A percentile compares a stretch with the other conserved stretches of the same genome.
Conservation (phyloP, 768 basidiomycete genomes). For the Dictyophora rubrovolvata region DNA sequence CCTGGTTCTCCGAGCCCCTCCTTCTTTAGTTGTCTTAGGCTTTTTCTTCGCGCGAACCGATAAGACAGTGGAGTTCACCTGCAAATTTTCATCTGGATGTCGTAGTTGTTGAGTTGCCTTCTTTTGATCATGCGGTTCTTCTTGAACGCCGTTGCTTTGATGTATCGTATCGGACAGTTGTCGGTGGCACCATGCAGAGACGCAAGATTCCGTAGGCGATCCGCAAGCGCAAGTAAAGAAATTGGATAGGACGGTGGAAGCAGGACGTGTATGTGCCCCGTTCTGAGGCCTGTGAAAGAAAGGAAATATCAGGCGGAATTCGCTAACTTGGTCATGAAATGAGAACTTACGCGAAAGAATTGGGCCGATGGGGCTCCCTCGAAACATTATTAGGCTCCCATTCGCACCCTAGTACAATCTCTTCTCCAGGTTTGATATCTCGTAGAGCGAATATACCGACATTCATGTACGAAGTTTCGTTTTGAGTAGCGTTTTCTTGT, state of each 20-base stretch:
- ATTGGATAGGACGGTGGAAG: slow-evolving; percentile 42
- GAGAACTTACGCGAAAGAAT: background rate
- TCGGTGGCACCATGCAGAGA: background rate
- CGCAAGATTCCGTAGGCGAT: slow-evolving; percentile 14
- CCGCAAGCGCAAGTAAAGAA: slow-evolving; percentile 74
- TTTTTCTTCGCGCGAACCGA: background rate
- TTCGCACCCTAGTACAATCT: slow-evolving; percentile 88
- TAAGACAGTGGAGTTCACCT: background rate
- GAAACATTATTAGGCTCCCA: slow-evolving; percentile 80
- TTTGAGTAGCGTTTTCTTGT: slow-evolving; percentile 8
- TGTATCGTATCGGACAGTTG: background rate
- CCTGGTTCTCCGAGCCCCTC: too few species aligned
- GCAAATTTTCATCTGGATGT: background rate
- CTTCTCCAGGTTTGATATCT: slow-evolving; percentile 69
- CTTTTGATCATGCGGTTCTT: too few species aligned
- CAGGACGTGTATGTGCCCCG: slow-evolving; percentile 7
- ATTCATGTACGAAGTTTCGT: slow-evolving; percentile 31
- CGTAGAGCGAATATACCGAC: slow-evolving; percentile 77
- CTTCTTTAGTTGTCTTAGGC: slow-evolving; percentile 16
- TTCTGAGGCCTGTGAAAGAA: slow-evolving; percentile 7
- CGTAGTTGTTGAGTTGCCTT: background rate
- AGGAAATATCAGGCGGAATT: background rate
- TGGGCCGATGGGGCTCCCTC: too few species aligned
- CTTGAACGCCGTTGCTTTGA: too few species aligned
- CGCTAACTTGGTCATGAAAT: background rate